These are phyloP conservation scores for Medicago arabica DNA, from an alignment of 306 rosid species.

Conservation along the genomic window DNA sequence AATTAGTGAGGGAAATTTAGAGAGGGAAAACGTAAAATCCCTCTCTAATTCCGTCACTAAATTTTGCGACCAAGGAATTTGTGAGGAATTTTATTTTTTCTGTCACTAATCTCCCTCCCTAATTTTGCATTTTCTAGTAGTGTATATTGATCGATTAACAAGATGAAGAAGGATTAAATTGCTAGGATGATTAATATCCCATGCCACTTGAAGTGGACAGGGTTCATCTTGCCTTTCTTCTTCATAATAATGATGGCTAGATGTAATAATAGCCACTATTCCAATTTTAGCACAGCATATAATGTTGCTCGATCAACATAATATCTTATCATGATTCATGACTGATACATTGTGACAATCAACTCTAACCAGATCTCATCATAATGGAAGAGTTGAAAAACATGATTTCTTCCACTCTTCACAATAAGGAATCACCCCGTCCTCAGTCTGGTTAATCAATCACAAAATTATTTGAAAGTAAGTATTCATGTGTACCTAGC, in stretches of 20 bases:
- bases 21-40: no score
- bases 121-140: no score
- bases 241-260: background rate
- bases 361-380: background rate
- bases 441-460: no score
- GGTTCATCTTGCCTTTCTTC: background rate
- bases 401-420: background rate
- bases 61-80: no score
- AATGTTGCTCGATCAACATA: background rate
- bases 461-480: background rate
- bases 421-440: no score
- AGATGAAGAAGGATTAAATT: no score
- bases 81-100: no score
- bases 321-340: slow-evolving; percentile 7
- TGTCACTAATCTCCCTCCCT: no score
- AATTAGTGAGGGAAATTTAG: no score
- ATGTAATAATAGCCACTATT: background rate
- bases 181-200: no score
- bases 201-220: background rate
- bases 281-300: background rate
- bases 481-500: background rate
- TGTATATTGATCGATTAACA: no score
- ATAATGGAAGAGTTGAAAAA: background rate
- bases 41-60: no score
- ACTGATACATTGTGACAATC: background rate